These are phyloP conservation scores for Pogostemon cablin DNA, from an alignment of 257 asterid species.

Conservation along the genomic window DNA sequence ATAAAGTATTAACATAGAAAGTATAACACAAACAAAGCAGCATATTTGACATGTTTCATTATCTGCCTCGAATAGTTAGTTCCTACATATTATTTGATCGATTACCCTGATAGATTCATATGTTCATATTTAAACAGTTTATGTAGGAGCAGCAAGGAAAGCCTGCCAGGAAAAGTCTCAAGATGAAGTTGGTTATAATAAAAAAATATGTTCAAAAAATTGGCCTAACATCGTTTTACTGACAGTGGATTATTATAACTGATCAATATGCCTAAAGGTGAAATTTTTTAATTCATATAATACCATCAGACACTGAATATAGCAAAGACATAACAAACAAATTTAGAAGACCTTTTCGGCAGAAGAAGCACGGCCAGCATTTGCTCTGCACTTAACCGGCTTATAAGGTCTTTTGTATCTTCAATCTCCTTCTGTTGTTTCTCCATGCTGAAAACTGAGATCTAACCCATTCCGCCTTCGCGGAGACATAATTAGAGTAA, in stretches of 20 bases:
- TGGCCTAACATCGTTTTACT: background rate
- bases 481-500: slow-evolving; percentile 73
- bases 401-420: slow-evolving; percentile 72
- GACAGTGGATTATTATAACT: background rate
- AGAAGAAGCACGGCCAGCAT: slow-evolving; percentile 97
- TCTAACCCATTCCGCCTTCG: slow-evolving; percentile 85
- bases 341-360: slow-evolving; percentile 79
- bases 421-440: slow-evolving; percentile 97
- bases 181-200: background rate
- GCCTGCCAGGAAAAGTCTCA: background rate
- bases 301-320: background rate
- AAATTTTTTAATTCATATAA: slow-evolving; percentile 4
- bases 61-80: background rate
- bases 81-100: background rate
- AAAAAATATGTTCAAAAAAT: background rate
- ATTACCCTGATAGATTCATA: background rate
- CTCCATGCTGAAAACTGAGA: slow-evolving; percentile 92
- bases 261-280: background rate
- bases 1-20: too few species aligned
- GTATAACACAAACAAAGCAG: background rate
- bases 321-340: slow-evolving; percentile 1
- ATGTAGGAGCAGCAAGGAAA: background rate
- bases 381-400: slow-evolving; percentile 89
- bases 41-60: background rate
- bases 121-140: background rate